These are phyloP conservation scores for Neurospora sp. DNA, from an alignment of 495 filamentous ascomycete genomes.

Conservation along the genomic window DNA sequence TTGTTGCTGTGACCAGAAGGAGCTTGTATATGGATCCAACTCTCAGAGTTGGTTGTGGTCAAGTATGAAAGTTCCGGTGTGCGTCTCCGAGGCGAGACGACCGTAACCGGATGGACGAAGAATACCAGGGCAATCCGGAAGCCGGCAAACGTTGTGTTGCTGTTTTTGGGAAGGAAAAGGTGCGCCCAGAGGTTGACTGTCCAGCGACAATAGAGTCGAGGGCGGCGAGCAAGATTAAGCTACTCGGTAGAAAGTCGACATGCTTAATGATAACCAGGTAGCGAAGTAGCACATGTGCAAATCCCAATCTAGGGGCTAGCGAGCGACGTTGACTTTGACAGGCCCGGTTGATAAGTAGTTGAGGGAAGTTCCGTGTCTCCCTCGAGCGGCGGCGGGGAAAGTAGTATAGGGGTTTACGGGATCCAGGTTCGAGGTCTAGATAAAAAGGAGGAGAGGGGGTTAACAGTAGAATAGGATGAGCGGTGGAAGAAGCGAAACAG, in stretches of 20 bases:
- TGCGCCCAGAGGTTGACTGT: not conserved
- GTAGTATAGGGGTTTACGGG: not conserved
- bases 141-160: not conserved
- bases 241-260: not conserved
- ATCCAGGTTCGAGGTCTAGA: not conserved
- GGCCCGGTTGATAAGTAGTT: not conserved
- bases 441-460: not conserved
- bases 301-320: not conserved
- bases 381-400: not conserved
- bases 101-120: not conserved
- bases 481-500: not conserved
- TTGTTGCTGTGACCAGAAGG: not conserved
- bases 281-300: not conserved
- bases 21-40: not conserved
- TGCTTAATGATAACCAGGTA: not conserved
- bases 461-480: not conserved
- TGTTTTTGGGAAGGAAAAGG: not conserved
- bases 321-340: not conserved
- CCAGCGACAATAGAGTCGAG: not conserved
- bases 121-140: not conserved
- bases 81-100: not conserved
- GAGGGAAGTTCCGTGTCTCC: not conserved
- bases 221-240: not conserved
- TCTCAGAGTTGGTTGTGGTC: not conserved
- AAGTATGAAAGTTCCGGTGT: not conserved